phyloP scores from a whole-genome alignment of 305 asterid genomes.

The Fraxinus angustifolia region DNA sequence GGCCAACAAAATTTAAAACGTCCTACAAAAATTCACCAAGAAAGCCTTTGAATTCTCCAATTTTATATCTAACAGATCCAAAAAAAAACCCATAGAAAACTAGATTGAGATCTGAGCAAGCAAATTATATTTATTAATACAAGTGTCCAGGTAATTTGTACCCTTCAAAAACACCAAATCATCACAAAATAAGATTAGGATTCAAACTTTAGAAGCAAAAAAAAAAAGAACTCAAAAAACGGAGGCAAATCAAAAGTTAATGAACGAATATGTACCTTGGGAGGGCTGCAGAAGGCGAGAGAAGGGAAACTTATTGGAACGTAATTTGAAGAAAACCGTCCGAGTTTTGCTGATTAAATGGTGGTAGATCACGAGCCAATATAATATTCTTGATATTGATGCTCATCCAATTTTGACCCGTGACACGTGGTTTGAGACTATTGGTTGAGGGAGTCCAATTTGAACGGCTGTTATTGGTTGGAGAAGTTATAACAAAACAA shows the following conservation, averaged over 20 bases:
- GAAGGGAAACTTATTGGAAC: not conserved
- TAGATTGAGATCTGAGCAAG: not conserved
- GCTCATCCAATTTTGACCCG: not conserved
- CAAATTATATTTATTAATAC: not conserved
- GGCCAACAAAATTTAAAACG: not conserved
- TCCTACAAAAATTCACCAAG: not conserved
- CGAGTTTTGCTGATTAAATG: not conserved
- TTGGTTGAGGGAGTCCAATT: not conserved
- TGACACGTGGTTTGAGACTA: not conserved
- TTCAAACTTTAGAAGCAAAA: not conserved
- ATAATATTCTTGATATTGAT: not conserved
- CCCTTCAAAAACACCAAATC: not conserved
- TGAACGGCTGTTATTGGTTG: not conserved
- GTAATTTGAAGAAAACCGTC: not conserved
- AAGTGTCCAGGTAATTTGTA: not conserved
- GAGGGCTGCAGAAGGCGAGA: not conserved
- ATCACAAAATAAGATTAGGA: not conserved
- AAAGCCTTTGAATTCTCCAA: not conserved
- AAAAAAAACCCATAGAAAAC: not conserved
- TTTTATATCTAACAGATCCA: not conserved
- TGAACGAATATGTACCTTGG: not conserved
- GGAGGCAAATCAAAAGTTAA: not conserved
- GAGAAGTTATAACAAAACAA: not conserved
- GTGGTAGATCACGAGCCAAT: not conserved
- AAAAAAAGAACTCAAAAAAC: not conserved